Percentiles rank a stretch among this genome's conserved stretches.
Conservation (phyloP, 2,329 filamentous ascomycete genomes). For the Ramularia collo-cygni region DNA sequence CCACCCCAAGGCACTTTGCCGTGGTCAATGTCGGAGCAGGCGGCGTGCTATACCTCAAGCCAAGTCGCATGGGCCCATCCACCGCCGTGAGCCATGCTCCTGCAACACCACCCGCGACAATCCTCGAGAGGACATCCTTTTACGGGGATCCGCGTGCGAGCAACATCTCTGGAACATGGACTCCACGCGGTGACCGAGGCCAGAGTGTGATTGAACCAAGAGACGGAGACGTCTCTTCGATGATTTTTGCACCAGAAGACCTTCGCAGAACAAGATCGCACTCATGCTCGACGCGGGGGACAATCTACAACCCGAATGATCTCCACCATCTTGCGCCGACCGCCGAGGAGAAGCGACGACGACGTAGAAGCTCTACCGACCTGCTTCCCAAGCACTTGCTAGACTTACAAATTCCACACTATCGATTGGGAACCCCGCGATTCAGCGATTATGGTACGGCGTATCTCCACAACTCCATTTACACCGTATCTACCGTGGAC, state of each 20-base stretch:
- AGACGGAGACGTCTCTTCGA: too few species aligned
- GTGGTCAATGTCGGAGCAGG: slow-evolving; percentile 42
- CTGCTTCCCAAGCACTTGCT: slow-evolving; percentile 19
- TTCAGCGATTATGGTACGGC: slow-evolving; percentile 73
- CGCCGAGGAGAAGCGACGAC: slow-evolving; percentile 18
- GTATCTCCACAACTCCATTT: slow-evolving; percentile 72
- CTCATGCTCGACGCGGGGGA: slow-evolving; percentile 59
- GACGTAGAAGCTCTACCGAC: slow-evolving; percentile 25
- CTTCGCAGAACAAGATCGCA: slow-evolving; percentile 49
- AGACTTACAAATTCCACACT: slow-evolving; percentile 60
- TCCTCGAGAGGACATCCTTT: slow-evolving; percentile 15
- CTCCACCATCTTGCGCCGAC: slow-evolving; percentile 19
- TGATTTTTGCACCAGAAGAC: slow-evolving; percentile 7
- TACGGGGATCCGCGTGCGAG: slow-evolving; percentile 13
- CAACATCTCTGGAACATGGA: slow-evolving; percentile 21
- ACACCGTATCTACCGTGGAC: slow-evolving; percentile 60
- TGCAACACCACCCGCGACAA: slow-evolving; percentile 24
- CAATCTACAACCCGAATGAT: slow-evolving; percentile 32
- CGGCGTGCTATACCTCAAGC: slow-evolving; percentile 44
- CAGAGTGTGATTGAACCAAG: slow-evolving; percentile 1
- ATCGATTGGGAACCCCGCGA: slow-evolving; percentile 72
- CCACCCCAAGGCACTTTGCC: slow-evolving; percentile 35
- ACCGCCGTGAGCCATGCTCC: slow-evolving; percentile 16
- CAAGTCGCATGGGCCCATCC: slow-evolving; percentile 22
- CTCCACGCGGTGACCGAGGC: slow-evolving; percentile 16